phyloP scores from a whole-genome alignment of 345 rosid species.

The Bruguiera sexangula region DNA sequence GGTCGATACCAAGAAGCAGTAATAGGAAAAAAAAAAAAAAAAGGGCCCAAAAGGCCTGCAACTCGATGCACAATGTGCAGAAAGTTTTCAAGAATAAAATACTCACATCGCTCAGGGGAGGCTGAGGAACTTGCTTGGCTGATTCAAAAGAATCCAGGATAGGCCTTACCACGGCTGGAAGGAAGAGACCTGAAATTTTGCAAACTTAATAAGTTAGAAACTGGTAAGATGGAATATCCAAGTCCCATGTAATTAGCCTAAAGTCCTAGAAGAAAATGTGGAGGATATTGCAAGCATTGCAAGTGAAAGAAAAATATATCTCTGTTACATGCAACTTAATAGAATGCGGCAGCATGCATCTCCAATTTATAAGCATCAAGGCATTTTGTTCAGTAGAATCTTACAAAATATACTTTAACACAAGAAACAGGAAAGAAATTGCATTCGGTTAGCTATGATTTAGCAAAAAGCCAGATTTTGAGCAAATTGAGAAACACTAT shows the following conservation, averaged over 20 bases:
- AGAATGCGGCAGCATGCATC: too few species aligned
- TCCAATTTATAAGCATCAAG: too few species aligned
- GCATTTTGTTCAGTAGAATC: too few species aligned
- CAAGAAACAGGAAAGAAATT: too few species aligned
- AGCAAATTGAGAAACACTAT: too few species aligned
- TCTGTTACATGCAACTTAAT: too few species aligned
- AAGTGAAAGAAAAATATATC: not conserved
- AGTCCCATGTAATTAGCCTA: too few species aligned
- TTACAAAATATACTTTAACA: too few species aligned
- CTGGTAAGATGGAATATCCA: not conserved
- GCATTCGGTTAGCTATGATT: too few species aligned
- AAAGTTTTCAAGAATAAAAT: not conserved
- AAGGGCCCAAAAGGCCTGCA: not conserved
- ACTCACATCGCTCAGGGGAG: conserved; percentile 76
- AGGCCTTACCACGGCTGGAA: conserved; percentile 96
- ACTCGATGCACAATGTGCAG: not conserved
- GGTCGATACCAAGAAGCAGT: not conserved
- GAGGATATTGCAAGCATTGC: too few species aligned
- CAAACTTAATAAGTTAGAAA: not conserved
- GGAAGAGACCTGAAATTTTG: conserved; percentile 66
- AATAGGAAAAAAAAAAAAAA: not conserved
- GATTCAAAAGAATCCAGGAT: conserved; percentile 85
- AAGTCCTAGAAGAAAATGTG: too few species aligned
- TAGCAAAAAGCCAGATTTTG: too few species aligned
- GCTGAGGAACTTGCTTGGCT: conserved; percentile 73